Evolutionary conservation across 306 rosid species (phyloP).

Genomic region (Cicer judaicum): DNA sequence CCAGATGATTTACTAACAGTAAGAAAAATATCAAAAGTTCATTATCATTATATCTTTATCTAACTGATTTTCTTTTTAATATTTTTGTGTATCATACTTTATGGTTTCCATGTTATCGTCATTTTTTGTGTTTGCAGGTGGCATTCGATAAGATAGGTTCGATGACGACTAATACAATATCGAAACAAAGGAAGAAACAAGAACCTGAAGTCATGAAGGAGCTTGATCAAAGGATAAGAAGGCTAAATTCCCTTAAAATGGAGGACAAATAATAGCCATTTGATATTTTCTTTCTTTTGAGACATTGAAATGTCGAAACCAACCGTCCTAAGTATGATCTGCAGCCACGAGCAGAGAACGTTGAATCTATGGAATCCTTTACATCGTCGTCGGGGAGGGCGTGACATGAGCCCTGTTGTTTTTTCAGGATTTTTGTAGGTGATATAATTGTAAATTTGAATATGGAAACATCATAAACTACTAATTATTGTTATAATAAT

Average conservation of each 20-base stretch:
- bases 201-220: slow-evolving; percentile 98
- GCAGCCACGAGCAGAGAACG: slow-evolving; percentile 48
- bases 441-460: slow-evolving; percentile 63
- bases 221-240: slow-evolving; percentile 84
- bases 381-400: slow-evolving; percentile 11
- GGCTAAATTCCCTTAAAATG: slow-evolving; percentile 69
- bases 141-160: slow-evolving; percentile 95
- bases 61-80: neutral
- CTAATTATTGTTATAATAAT: slow-evolving; percentile 43
- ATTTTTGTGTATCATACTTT: neutral
- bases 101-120: slow-evolving; percentile 9
- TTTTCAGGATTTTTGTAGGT: slow-evolving; percentile 59
- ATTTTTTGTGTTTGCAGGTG: slow-evolving; percentile 62
- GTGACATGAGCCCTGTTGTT: slow-evolving; percentile 15
- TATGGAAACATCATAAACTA: slow-evolving; percentile 42
- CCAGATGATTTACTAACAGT: slow-evolving; percentile 95
- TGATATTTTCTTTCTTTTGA: neutral
- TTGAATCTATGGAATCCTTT: slow-evolving; percentile 31
- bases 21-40: slow-evolving; percentile 25
- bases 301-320: slow-evolving; percentile 40
- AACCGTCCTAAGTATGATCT: slow-evolving; percentile 42
- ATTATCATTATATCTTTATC: neutral
- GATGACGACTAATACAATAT: slow-evolving; percentile 88
- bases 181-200: slow-evolving; percentile 95
- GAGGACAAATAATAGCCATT: slow-evolving; percentile 61